These are phyloP conservation scores for Polymyxa betae DNA, from an alignment of 208 protist species.

Conservation along the genomic window DNA sequence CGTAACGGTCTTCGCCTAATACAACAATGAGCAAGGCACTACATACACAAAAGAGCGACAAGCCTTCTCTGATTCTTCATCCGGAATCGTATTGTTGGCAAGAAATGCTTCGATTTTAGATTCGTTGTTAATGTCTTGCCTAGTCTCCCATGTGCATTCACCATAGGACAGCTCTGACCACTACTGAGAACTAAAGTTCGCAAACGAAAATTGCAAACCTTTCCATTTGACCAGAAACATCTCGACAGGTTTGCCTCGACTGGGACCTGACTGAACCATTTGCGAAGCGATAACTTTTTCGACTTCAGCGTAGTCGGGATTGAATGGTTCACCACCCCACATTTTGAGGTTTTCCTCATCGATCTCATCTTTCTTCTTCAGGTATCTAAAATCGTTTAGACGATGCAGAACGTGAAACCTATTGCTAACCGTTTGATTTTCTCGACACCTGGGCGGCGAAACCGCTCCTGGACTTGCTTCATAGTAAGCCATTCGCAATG, in stretches of 20 bases:
- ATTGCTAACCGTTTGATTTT: slow-evolving; percentile 27
- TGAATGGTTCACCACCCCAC: slow-evolving; percentile 52
- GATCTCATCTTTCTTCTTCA: neutral
- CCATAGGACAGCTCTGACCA: slow-evolving; percentile 65
- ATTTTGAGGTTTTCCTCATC: slow-evolving; percentile 35
- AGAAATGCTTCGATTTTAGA: slow-evolving; percentile 40
- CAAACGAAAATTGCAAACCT: neutral
- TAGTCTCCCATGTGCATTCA: slow-evolving; percentile 74
- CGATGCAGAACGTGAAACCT: neutral
- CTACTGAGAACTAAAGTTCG: neutral
- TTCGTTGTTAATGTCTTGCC: slow-evolving; percentile 69
- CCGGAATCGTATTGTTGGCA: slow-evolving; percentile 48
- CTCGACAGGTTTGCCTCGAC: neutral
- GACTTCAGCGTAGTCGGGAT: slow-evolving; percentile 48
- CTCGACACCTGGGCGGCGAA: slow-evolving; percentile 1
- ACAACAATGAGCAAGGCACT: slow-evolving; percentile 4
- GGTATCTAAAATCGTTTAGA: neutral
- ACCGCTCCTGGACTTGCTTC: slow-evolving; percentile 2
- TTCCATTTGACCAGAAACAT: slow-evolving; percentile 49
- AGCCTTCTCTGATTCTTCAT: slow-evolving; percentile 26
- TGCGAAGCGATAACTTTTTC: slow-evolving; percentile 30
- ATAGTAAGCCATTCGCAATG: slow-evolving; percentile 46
- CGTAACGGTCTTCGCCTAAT: slow-evolving; percentile 6
- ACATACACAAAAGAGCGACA: neutral
- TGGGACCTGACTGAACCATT: neutral